Evolutionary conservation across 1,284 basidiomycete species (phyloP).

Genomic region (Trametes versicolor): DNA sequence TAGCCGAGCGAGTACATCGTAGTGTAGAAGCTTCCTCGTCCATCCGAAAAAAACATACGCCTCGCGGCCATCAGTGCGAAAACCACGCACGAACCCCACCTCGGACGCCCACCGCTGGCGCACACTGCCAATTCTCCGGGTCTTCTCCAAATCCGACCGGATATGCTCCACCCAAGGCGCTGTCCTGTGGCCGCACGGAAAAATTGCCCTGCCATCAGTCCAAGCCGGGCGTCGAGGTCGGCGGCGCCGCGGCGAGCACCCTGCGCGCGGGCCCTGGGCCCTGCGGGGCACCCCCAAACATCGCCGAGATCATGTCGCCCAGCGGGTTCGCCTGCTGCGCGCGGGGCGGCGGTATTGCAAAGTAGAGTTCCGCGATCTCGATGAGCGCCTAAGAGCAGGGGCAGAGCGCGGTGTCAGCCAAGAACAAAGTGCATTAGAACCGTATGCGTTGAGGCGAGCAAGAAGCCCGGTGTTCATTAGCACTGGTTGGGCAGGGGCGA

Average conservation of each 20-base stretch:
- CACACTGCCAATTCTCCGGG: slow-evolving; percentile 18
- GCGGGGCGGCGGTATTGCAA: slow-evolving; percentile 81
- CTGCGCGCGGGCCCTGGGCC: slow-evolving; percentile 46
- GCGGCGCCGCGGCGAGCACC: slow-evolving; percentile 52
- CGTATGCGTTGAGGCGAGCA: slow-evolving; percentile 22
- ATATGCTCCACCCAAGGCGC: slow-evolving; percentile 7
- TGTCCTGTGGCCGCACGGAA: not conserved
- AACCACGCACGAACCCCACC: slow-evolving; percentile 8
- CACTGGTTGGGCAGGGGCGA: slow-evolving; percentile 17
- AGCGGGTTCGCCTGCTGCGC: slow-evolving; percentile 79
- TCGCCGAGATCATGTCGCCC: slow-evolving; percentile 84
- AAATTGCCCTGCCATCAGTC: slow-evolving; percentile 43
- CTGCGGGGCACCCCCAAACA: slow-evolving; percentile 67
- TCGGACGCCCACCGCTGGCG: slow-evolving; percentile 1
- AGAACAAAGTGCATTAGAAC: slow-evolving; percentile 28
- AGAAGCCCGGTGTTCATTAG: slow-evolving; percentile 20
- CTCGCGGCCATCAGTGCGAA: slow-evolving; percentile 16
- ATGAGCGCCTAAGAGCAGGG: slow-evolving; percentile 44
- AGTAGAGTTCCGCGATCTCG: slow-evolving; percentile 79
- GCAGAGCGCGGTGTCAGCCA: slow-evolving; percentile 23
- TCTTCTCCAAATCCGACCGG: slow-evolving; percentile 16
- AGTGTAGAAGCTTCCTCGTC: not conserved
- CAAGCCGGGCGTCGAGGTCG: slow-evolving; percentile 44
- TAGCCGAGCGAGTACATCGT: not conserved
- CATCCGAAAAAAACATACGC: slow-evolving; percentile 12